Conservation (phyloP, 768 basidiomycete genomes). For the Chlorophyllum brunneum region DNA sequence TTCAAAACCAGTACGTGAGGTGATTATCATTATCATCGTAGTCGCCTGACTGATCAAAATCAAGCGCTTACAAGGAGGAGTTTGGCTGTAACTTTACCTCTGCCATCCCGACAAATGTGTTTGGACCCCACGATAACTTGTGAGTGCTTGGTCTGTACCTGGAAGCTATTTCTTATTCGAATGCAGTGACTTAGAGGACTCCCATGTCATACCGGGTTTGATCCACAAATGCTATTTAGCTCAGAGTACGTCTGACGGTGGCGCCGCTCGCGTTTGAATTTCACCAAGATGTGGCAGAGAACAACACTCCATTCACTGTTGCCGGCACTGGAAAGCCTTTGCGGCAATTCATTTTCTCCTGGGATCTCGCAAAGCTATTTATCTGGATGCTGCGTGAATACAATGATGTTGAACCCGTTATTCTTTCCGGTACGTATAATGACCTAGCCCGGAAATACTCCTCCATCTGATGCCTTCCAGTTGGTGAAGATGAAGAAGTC, state of each 20-base stretch:
- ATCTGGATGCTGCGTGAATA: constrained; percentile 92
- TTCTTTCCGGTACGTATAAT: constrained; percentile 66
- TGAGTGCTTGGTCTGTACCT: constrained; percentile 25
- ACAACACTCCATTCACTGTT: constrained; percentile 82
- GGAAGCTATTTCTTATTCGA: neutral
- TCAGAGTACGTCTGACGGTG: constrained; percentile 52
- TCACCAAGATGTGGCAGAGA: constrained; percentile 42
- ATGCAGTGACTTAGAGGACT: constrained; percentile 75
- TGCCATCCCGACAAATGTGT: constrained; percentile 97
- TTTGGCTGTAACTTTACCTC: constrained; percentile 94
- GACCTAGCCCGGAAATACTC: neutral
- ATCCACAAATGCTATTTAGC: constrained; percentile 93
- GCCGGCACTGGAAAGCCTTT: constrained; percentile 88
- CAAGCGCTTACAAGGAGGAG: constrained; percentile 94
- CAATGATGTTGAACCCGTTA: constrained; percentile 88
- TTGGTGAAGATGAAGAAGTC: constrained; percentile 91
- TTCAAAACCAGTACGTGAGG: constrained; percentile 80
- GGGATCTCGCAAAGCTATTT: constrained; percentile 92
- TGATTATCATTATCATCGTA: neutral
- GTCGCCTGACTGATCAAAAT: neutral
- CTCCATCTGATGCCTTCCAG: constrained; percentile 30
- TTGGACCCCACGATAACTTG: constrained; percentile 95
- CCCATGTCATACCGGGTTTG: constrained; percentile 93
- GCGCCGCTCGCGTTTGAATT: neutral
- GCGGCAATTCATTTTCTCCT: constrained; percentile 98